phyloP scores from a whole-genome alignment of 768 basidiomycete species.

The Psilocybe cyanescens region DNA sequence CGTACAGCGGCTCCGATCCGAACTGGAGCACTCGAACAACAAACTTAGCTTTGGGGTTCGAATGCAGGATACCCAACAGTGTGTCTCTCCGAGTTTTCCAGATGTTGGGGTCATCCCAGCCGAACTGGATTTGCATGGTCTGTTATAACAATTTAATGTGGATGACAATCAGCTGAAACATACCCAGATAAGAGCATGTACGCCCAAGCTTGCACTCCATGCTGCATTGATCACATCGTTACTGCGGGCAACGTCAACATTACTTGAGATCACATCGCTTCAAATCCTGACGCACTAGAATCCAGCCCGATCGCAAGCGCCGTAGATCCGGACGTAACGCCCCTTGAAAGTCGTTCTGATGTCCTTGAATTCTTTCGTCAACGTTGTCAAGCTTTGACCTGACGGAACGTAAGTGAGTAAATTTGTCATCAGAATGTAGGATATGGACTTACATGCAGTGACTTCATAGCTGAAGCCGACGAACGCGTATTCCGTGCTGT shows the following conservation, averaged over 20 bases:
- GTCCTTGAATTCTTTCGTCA: constrained; percentile 60
- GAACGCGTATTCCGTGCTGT: constrained; percentile 71
- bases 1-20: constrained; percentile 72
- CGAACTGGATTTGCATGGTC: constrained; percentile 38
- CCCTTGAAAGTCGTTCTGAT: constrained; percentile 63
- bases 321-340: constrained; percentile 67
- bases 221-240: constrained; percentile 71
- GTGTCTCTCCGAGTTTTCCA: constrained; percentile 60
- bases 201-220: constrained; percentile 68
- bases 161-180: constrained; percentile 16
- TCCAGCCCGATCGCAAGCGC: constrained; percentile 46
- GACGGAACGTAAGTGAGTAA: constrained; percentile 7
- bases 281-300: constrained; percentile 43
- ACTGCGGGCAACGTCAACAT: constrained; percentile 20
- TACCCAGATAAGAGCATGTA: constrained; percentile 79
- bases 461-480: constrained; percentile 81
- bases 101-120: constrained; percentile 47
- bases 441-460: constrained; percentile 51
- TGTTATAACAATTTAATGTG: not conserved
- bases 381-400: constrained; percentile 61
- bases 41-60: constrained; percentile 65
- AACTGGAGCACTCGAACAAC: constrained; percentile 71
- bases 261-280: not conserved
- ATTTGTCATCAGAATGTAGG: not conserved
- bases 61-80: constrained; percentile 54